Base-by-base conservation (phyloP, 2,329 filamentous ascomycete genomes). In the Cladosporium phlei region DNA sequence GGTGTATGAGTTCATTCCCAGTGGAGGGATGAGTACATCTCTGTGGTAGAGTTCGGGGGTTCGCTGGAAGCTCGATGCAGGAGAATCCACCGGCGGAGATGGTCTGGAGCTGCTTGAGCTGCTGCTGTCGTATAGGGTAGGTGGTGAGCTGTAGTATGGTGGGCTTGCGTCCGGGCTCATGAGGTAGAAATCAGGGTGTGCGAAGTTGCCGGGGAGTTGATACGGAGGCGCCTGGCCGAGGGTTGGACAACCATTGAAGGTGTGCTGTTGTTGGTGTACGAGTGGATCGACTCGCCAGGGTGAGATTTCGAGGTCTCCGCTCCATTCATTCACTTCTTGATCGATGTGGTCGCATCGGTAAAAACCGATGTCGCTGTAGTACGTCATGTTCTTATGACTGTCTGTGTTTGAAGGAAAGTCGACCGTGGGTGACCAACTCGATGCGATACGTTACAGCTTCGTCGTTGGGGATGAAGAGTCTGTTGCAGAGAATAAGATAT, bases 141-240 rank as follows among this genome's bases (percentile, higher is more conserved):
- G 14, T 11, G 40, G 32, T 12, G 40, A 28, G n/a, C 16, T 45
- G 40, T 27, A 28, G 40, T 45, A 45, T 14, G 40, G 40, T 10
- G 12, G 24, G n/a, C 33, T 27, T 19, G 24, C 9, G 11, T 42
- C 27, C n/a, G n/a, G 17, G 4, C 9, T n/a, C 8, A 28, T 11
- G 19, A 17, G 24, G 8, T 32, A 20, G n/a, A 16, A 42, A 6
- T n/a, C 11, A 2, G 28, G 11, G n/a, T 24, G 20, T 16, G 8
- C 24, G 19, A 12, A 10, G 7, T 22, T 10, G 17, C 20, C 6
- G 16, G 11, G 5, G 14, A 29, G 5, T 9, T 20, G 24, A n/a
- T 25, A 32, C 17, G 28, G 12, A 19, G 22, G n/a, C 9, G 21
- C n/a, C n/a, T n/a, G n/a, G n/a, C n/a, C n/a, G n/a, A n/a, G n/a